These are phyloP conservation scores for Ceriops tagal DNA, from an alignment of 345 rosid genomes.

Conservation along the genomic window DNA sequence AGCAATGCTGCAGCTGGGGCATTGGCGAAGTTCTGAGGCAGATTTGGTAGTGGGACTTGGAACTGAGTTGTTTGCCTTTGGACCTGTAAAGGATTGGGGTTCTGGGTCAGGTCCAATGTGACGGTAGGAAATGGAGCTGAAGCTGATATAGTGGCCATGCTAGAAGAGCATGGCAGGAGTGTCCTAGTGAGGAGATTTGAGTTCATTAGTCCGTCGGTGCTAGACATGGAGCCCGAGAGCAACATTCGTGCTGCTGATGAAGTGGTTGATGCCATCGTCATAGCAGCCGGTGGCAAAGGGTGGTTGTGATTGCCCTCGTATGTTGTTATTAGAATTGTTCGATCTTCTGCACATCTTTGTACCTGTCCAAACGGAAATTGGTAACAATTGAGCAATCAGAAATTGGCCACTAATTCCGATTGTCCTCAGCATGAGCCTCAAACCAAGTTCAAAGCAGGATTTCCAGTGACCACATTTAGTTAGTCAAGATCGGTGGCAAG, in stretches of 20 bases:
- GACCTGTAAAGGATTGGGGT: slow-evolving; percentile 38
- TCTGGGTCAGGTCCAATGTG: slow-evolving; percentile 76
- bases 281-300: slow-evolving; percentile 87
- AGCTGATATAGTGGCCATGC: slow-evolving; percentile 93
- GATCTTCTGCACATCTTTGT: slow-evolving; percentile 92
- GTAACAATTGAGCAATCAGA: background rate
- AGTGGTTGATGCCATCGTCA: slow-evolving; percentile 89
- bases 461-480: too few relatives aligned
- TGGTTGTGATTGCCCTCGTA: slow-evolving; percentile 97
- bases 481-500: too few relatives aligned
- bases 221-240: slow-evolving; percentile 80
- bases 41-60: slow-evolving; percentile 42
- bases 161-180: slow-evolving; percentile 81
- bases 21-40: slow-evolving; percentile 19
- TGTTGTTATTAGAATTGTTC: slow-evolving; percentile 71
- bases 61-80: slow-evolving; percentile 39
- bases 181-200: slow-evolving; percentile 67
- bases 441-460: too few relatives aligned
- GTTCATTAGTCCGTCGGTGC: slow-evolving; percentile 69
- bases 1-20: slow-evolving; percentile 33
- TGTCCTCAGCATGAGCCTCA: too few relatives aligned
- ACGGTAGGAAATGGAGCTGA: slow-evolving; percentile 96
- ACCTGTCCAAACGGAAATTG: slow-evolving; percentile 41
- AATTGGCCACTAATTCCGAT: too few relatives aligned
- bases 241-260: slow-evolving; percentile 83